These are phyloP conservation scores for Fusarium duplospermum DNA, from an alignment of 2,329 filamentous ascomycete genomes.

Conservation along the genomic window DNA sequence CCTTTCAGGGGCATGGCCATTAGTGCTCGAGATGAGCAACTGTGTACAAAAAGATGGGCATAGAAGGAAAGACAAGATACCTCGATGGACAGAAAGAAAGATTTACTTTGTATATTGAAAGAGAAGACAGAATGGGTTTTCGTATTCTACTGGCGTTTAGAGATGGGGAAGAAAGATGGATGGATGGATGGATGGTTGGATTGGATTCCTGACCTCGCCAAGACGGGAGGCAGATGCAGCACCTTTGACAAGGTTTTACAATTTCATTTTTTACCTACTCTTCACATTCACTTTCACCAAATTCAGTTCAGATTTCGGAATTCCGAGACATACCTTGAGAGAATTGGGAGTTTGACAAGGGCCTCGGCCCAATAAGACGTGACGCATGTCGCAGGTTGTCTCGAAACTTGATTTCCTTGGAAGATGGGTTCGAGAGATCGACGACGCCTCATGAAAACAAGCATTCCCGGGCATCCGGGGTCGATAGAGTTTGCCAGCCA, in stretches of 20 bases:
- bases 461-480: conserved; percentile 7
- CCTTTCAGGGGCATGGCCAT: not conserved
- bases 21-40: conserved; percentile 12
- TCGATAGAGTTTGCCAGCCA: conserved; percentile 8
- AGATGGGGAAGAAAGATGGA: conserved; percentile 13
- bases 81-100: conserved; percentile 15
- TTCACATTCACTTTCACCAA: conserved; percentile 5
- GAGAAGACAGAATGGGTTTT: conserved; percentile 4
- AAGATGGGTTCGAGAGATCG: not conserved
- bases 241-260: conserved; percentile 27
- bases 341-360: conserved; percentile 4
- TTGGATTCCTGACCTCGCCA: conserved; percentile 27
- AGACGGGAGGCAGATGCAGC: conserved; percentile 22
- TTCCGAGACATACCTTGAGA: not conserved
- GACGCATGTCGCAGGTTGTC: not conserved
- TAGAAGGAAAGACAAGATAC: conserved; percentile 30
- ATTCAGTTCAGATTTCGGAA: not conserved
- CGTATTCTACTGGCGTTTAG: conserved; percentile 1
- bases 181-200: conserved; percentile 13
- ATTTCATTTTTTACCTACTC: conserved; percentile 13
- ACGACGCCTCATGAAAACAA: not conserved
- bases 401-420: conserved; percentile 1
- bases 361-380: not conserved
- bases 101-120: conserved; percentile 36
- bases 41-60: conserved; percentile 31